Conservation (phyloP, 768 basidiomycete genomes). For the Boletus rubropictus region DNA sequence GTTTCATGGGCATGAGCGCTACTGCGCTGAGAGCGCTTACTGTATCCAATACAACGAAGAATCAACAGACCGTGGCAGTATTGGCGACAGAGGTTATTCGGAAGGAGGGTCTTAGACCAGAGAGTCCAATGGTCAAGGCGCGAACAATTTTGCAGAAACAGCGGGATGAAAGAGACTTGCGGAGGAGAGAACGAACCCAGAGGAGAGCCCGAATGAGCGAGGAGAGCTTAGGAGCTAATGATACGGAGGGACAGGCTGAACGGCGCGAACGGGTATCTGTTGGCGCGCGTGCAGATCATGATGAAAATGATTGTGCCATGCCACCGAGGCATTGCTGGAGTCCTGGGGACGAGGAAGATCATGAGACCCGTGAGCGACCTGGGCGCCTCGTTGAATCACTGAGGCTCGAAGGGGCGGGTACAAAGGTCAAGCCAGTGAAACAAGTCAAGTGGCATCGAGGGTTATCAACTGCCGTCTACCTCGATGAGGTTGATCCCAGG, state of each 20-base stretch:
- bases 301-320: slow-evolving; percentile 25
- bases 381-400: slow-evolving; percentile 38
- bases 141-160: slow-evolving; percentile 62
- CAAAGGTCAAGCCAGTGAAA: slow-evolving; percentile 35
- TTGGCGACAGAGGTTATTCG: slow-evolving; percentile 68
- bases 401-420: slow-evolving; percentile 32
- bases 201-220: slow-evolving; percentile 49
- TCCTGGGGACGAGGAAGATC: slow-evolving; percentile 79
- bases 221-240: slow-evolving; percentile 24
- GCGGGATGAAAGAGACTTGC: slow-evolving; percentile 53
- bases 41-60: slow-evolving; percentile 62
- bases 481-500: slow-evolving; percentile 58
- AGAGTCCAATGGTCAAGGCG: slow-evolving; percentile 73
- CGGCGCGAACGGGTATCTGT: slow-evolving; percentile 2
- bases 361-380: slow-evolving; percentile 55
- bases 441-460: slow-evolving; percentile 77
- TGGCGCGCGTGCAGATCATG: slow-evolving; percentile 10
- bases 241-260: slow-evolving; percentile 28
- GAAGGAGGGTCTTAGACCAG: slow-evolving; percentile 65
- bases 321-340: slow-evolving; percentile 48
- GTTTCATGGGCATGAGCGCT: slow-evolving; percentile 63
- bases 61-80: slow-evolving; percentile 59
- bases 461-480: slow-evolving; percentile 52
- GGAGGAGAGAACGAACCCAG: slow-evolving; percentile 54
- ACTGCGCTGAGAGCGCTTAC: slow-evolving; percentile 67